phyloP scores from a whole-genome alignment of 495 filamentous ascomycete species.

The Collariella sp. region DNA sequence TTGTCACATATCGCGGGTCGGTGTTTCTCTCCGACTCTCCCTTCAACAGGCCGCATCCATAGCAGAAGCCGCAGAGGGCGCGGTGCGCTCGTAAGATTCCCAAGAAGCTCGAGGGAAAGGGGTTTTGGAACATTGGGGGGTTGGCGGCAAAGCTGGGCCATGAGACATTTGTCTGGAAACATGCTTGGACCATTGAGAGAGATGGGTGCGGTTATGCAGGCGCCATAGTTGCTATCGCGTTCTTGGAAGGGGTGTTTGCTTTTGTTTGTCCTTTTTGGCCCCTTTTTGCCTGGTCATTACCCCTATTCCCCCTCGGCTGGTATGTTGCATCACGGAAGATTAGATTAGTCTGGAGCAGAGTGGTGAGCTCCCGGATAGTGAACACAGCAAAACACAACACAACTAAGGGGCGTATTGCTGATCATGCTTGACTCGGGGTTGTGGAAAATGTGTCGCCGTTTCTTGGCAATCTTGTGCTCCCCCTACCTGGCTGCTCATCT shows the following conservation, averaged over 20 bases:
- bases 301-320: slow-evolving; percentile 6
- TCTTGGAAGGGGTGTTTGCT: neutral
- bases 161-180: neutral
- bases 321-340: slow-evolving; percentile 4
- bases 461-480: neutral
- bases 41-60: too few species aligned
- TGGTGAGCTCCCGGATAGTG: neutral
- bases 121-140: neutral
- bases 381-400: neutral
- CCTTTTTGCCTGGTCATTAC: slow-evolving; percentile 1
- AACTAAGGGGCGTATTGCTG: neutral
- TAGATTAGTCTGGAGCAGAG: slow-evolving; percentile 9
- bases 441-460: too few species aligned
- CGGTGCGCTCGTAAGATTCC: too few species aligned
- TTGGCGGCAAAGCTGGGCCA: neutral
- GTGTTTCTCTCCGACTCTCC: too few species aligned
- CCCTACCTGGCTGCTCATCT: too few species aligned
- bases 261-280: neutral
- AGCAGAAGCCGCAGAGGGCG: too few species aligned
- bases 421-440: neutral
- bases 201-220: neutral
- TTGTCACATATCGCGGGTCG: too few species aligned
- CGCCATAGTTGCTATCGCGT: neutral
- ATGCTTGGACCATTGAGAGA: neutral
- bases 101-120: too few species aligned